Conservation (phyloP, 1,139 yeast species). For the Pichia sp. region DNA sequence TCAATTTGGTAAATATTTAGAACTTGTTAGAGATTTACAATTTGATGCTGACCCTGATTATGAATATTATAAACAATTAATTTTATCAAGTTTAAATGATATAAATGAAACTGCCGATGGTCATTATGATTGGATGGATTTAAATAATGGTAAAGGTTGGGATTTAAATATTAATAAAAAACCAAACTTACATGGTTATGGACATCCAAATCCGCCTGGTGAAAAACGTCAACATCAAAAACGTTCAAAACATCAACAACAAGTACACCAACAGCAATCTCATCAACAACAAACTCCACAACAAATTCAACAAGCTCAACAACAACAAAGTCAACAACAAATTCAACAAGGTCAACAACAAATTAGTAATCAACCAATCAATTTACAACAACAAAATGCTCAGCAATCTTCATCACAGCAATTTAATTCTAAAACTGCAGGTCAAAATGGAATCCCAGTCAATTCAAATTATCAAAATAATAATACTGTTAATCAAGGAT, state of each 20-base stretch:
- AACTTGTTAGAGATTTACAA: constrained; percentile 61
- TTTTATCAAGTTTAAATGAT: constrained; percentile 60
- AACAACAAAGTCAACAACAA: constrained; percentile 10
- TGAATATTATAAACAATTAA: constrained; percentile 59
- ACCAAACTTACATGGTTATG: constrained; percentile 77
- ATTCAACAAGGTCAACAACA: constrained; percentile 2
- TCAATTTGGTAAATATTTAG: constrained; percentile 72
- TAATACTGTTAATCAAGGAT: not conserved
- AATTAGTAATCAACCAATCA: constrained; percentile 10
- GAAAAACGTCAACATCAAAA: constrained; percentile 49
- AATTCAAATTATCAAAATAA: constrained; percentile 3
- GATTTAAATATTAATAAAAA: constrained; percentile 71
- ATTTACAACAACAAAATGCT: constrained; percentile 7
- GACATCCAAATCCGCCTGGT: constrained; percentile 63
- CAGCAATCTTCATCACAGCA: not conserved
- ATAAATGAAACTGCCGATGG: constrained; percentile 50
- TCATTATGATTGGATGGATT: constrained; percentile 79
- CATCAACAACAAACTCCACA: constrained; percentile 3
- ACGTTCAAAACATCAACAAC: constrained; percentile 22
- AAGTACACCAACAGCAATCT: constrained; percentile 1
- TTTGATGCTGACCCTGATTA: constrained; percentile 79
- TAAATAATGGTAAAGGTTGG: constrained; percentile 80
- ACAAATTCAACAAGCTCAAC: constrained; percentile 11
- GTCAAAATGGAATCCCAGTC: constrained; percentile 9
- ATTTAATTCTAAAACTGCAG: constrained; percentile 1